Base-by-base conservation (phyloP, 2,329 filamentous ascomycete genomes). In the Trichoderma gracile region DNA sequence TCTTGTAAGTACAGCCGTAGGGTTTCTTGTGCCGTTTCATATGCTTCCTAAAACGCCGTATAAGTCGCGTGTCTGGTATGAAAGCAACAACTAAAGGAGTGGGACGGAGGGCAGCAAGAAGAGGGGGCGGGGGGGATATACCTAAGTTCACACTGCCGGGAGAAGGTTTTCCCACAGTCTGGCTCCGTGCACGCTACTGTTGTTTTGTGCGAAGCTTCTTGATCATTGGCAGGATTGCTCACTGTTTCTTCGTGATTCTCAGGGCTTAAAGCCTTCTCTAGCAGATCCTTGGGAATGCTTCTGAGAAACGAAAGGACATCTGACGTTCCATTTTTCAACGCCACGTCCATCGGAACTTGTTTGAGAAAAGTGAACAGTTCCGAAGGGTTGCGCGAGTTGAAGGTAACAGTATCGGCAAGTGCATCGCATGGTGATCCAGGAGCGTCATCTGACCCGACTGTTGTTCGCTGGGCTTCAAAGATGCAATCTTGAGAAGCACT, bases 21-120 rank as follows among this genome's bases (percentile, higher is more conserved):
- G 92, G 93, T 68, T 87, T 88, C 8, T 85, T 82, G 74, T 97
- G 93, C 1, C 93, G 86, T 73, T 92, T 94, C 74, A 86, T 80
- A 73, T 97, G 93, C 75, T 97, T 97, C 68, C 91, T 94, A 65
- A 9, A 17, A 38, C 33, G 15, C 6, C 15, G 33, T 33, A 40
- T 59, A 9, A 49, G 40, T 19, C 19, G 3, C 5, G 19, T 3
- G 57, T 43, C 23, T 21, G 10, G 4, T 21, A 5, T 10, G 15
- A n/a, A 3, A 4, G n/a, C 6, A 17, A 21, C 19, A 6, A 23
- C 9, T 1, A 15, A 38, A 7, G 33, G 15, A 21, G 33, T 12
- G 19, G 15, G 38, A 15, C 14, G 17, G 6, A 53, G 27, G 21
- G 15, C 0, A 33, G 25, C 30, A 30, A 9, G 25, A 30, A 30